phyloP scores from a whole-genome alignment of 441 rosid genomes.

The Erodium texanum region DNA sequence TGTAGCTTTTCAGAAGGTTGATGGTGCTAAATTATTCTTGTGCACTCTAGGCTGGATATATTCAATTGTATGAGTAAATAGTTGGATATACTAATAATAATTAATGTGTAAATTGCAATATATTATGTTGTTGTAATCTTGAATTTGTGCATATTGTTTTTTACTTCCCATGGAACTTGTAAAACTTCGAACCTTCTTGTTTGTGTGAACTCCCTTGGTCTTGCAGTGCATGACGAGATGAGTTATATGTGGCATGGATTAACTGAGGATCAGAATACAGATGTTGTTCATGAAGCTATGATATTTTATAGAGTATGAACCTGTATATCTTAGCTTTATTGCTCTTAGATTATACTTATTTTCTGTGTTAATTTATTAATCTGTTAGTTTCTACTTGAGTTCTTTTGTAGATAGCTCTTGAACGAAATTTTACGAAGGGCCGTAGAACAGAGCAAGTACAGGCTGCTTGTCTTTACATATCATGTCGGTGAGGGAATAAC shows the following conservation, averaged over 20 bases:
- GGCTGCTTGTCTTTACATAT: slow-evolving; percentile 83
- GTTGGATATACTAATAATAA: not conserved
- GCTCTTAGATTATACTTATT: slow-evolving; percentile 3
- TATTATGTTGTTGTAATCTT: not conserved
- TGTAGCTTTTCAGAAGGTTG: not conserved
- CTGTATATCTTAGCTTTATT: slow-evolving; percentile 10
- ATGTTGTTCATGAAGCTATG: slow-evolving; percentile 43
- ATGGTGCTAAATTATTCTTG: not conserved
- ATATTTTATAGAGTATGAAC: slow-evolving; percentile 56
- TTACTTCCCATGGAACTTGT: not conserved
- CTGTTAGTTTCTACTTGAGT: slow-evolving; percentile 17
- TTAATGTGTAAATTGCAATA: not conserved
- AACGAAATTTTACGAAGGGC: slow-evolving; percentile 67
- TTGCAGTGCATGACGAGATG: slow-evolving; percentile 60
- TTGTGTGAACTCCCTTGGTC: slow-evolving; percentile 14
- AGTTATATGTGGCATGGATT: slow-evolving; percentile 44
- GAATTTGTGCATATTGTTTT: slow-evolving; percentile 5
- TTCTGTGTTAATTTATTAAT: slow-evolving; percentile 11
- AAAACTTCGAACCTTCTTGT: slow-evolving; percentile 7
- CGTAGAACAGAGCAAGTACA: slow-evolving; percentile 82
- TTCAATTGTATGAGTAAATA: not conserved
- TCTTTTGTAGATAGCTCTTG: slow-evolving; percentile 51
- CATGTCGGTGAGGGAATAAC: slow-evolving; percentile 58
- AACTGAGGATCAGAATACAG: slow-evolving; percentile 50
- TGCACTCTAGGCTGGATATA: too few species aligned